Evolutionary conservation across 352 stramenopile genomes (phyloP).

Genomic region (Globisporangium canariense): DNA sequence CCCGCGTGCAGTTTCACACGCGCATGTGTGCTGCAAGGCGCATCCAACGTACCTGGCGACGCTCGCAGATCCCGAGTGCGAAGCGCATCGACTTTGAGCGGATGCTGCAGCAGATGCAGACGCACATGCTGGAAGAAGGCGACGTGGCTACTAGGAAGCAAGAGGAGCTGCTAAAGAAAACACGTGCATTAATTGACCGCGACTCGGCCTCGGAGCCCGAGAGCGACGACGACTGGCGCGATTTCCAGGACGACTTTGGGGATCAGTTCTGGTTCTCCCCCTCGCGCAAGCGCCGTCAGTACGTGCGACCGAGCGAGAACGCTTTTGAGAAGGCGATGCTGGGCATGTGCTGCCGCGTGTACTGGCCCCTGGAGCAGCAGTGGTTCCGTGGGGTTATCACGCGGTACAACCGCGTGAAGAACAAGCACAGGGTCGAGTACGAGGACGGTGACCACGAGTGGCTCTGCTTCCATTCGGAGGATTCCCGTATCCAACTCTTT

Average conservation of each 20-base stretch:
- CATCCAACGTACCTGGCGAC: conserved; percentile 56
- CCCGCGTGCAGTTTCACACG: conserved; percentile 35
- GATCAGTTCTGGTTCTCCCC: conserved; percentile 82
- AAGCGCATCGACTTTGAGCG: conserved; percentile 42
- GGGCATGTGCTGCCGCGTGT: conserved; percentile 57
- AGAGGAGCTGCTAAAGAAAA: conserved; percentile 44
- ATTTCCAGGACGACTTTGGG: conserved; percentile 59
- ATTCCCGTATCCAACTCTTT: conserved; percentile 59
- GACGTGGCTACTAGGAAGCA: conserved; percentile 38
- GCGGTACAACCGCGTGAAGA: conserved; percentile 54
- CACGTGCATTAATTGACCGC: conserved; percentile 38
- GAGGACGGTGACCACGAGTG: conserved; percentile 79
- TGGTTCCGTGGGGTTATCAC: conserved; percentile 65
- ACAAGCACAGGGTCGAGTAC: conserved; percentile 71
- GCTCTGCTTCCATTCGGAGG: conserved; percentile 37
- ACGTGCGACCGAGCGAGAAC: conserved; percentile 67
- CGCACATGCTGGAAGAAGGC: conserved; percentile 49
- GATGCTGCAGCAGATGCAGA: conserved; percentile 49
- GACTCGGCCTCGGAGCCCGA: conserved; percentile 75
- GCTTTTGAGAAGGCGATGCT: conserved; percentile 51
- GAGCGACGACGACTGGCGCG: conserved; percentile 76
- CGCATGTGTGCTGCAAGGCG: conserved; percentile 31
- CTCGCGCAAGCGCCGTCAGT: conserved; percentile 51
- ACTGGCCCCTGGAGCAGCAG: conserved; percentile 72
- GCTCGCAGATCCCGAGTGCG: conserved; percentile 36